These are phyloP conservation scores for Hortiboletus flavorubellus DNA, from an alignment of 768 basidiomycete species.

Conservation along the genomic window DNA sequence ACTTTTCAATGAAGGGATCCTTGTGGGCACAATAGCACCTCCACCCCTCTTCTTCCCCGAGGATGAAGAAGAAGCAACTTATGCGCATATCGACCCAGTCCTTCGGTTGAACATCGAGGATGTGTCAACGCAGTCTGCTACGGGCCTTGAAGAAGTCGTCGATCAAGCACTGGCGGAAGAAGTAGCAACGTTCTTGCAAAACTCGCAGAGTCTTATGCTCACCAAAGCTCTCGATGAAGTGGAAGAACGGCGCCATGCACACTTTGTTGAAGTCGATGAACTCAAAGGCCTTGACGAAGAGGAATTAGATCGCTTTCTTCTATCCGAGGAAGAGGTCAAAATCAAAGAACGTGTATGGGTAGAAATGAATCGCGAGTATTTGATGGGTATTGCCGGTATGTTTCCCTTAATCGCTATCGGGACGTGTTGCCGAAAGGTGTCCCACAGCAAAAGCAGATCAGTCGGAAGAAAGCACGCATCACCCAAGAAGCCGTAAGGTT, in stretches of 20 bases:
- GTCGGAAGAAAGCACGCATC: slow-evolving; percentile 36
- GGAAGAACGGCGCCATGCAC: slow-evolving; percentile 57
- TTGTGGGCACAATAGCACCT: slow-evolving; percentile 47
- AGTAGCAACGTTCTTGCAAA: slow-evolving; percentile 62
- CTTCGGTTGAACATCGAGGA: slow-evolving; percentile 35
- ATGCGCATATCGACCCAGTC: slow-evolving; percentile 55
- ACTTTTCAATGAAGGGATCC: slow-evolving; percentile 64
- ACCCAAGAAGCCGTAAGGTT: slow-evolving; percentile 75
- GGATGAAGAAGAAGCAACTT: slow-evolving; percentile 37
- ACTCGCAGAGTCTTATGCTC: slow-evolving; percentile 57
- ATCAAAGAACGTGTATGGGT: slow-evolving; percentile 94
- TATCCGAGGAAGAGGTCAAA: slow-evolving; percentile 76
- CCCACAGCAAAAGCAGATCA: slow-evolving; percentile 67
- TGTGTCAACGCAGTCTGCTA: slow-evolving; percentile 16
- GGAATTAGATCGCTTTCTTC: slow-evolving; percentile 77
- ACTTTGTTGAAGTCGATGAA: slow-evolving; percentile 51
- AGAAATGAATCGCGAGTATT: slow-evolving; percentile 86
- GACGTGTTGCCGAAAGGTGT: slow-evolving; percentile 44
- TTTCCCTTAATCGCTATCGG: not conserved
- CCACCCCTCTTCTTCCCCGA: slow-evolving; percentile 45
- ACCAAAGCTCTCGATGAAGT: slow-evolving; percentile 63
- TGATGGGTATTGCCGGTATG: slow-evolving; percentile 77
- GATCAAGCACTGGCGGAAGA: slow-evolving; percentile 66
- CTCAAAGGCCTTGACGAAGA: slow-evolving; percentile 83
- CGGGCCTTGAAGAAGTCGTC: slow-evolving; percentile 56